Base-by-base conservation (phyloP, 2,329 filamentous ascomycete genomes). In the Ophiosphaerella korrae region DNA sequence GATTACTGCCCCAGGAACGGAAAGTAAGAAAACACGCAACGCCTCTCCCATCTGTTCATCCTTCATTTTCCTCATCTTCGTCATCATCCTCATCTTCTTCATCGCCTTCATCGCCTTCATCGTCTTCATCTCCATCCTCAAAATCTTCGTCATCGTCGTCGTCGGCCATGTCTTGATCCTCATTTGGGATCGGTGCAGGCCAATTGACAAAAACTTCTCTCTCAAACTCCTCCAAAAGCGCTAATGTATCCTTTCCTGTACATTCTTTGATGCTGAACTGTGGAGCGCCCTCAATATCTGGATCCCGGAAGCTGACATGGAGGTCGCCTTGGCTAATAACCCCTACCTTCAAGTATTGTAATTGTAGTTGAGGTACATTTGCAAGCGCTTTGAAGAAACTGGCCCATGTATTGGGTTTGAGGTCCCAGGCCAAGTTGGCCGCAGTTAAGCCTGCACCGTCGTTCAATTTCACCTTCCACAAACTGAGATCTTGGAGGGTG, bases 401-500 rank as follows among this genome's bases (percentile, higher is more conserved):
- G 11, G 33, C 48, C 66, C 66, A 69, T 2, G 55, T 40, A 24
- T 63, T 64, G 2, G 52, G 50, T 14, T 61, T 57, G 52, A 16
- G 40, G 44, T 4, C 52, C 47, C 23, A 41, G 29, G 5, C 18
- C 34, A 14, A 16, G 3, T 14, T 14, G 18, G 4, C 12, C 11
- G 13, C 3, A 21, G 18, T 21, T 21, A 4, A 21, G 5, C 18
- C 18, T 21, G 18, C 18, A 16, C 7, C 2, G 9, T 48, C 14
- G 6, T 33, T 7, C 5, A 77, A 57, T 0, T 51, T 71, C 14
- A 82, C 59, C 38, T 75, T 79, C 65, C 80, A 80, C 0, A 85
- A 60, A 48, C 75, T 76, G 7, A 85, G 64, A 6, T 60, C 60
- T 7, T 72, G 64, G 1, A 85, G 71, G 0, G 74, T 79, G 2